Evolutionary conservation across 2,329 filamentous ascomycete species (phyloP), one percentile per base, ranked within the genome.

Genomic region (Exserohilum rostratum): DNA sequence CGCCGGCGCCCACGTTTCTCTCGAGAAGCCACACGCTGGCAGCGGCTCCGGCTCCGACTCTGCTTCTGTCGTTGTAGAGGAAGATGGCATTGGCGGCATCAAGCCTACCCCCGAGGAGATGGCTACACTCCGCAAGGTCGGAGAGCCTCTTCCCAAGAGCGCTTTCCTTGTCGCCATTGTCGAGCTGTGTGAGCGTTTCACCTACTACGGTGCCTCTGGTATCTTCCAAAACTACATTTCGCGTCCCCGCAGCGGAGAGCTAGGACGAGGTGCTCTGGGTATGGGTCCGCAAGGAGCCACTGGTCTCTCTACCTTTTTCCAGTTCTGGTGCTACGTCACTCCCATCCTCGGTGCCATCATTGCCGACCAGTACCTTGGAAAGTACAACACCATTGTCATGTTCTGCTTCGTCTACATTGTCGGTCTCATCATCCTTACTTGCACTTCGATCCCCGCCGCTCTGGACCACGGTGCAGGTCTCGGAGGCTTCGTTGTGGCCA

Each of bases 281-380:
- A 72, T 80, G 49, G 76, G 76, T 7, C 79, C 79, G 62, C 64
- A 75, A 46, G 77, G 76, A 45, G 77, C 79, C 9, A 80, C 79
- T 46, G 78, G 77, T 50, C 68, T 81, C 7, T 77, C 74, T 11
- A 75, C 73, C 3, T 81, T 81, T 69, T 80, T 81, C 69, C 72
- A 75, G 62, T 74, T 75, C 55, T 75, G 69, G 70, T 75, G 71
- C 58, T 74, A 75, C 50, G 64, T 64, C 56, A 69, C 52, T 42
- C 58, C 46, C 9, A 60, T 57, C 46, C 39, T 51, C 9, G 50
- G 79, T 51, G 82, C 82, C 34, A 70, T 83, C 51, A 77, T 82
- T 30, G 88, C 89, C 30, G 89, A 92, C 77, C 83, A 87, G 61
- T 87, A 88, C 70, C 82, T 84, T 71, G 88, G 89, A 53, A 87